Conservation (phyloP, 148 eudicot species). For the Rhododendron simsii region DNA sequence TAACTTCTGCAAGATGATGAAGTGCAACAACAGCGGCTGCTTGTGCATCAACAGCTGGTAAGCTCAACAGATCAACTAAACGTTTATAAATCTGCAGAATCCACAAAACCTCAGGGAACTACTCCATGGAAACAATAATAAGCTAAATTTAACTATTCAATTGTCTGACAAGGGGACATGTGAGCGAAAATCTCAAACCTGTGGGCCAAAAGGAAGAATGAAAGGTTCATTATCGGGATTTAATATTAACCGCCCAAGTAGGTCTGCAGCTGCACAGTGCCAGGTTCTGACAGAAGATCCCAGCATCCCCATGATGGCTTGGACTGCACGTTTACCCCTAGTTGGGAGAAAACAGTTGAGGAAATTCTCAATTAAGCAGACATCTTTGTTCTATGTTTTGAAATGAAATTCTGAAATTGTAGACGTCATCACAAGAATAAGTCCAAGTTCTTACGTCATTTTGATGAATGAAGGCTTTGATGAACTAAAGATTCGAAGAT, state of each 20-base stretch:
- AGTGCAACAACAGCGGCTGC: constrained; percentile 94
- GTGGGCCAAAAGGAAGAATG: constrained; percentile 75
- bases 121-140: neutral
- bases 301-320: constrained; percentile 79
- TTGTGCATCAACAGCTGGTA: constrained; percentile 77
- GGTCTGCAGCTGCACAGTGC: constrained; percentile 96
- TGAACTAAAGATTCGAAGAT: constrained; percentile 89
- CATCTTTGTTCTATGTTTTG: neutral
- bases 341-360: neutral
- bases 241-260: constrained; percentile 79
- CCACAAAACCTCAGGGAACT: neutral
- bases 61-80: constrained; percentile 80
- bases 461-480: constrained; percentile 85
- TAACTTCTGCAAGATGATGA: constrained; percentile 86
- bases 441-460: constrained; percentile 59
- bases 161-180: neutral
- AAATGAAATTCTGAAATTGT: neutral
- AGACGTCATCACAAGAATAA: neutral
- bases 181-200: constrained; percentile 39
- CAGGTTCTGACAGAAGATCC: constrained; percentile 76
- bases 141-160: neutral
- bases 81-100: constrained; percentile 73
- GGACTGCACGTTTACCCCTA: constrained; percentile 86
- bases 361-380: neutral
- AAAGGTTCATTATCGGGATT: constrained; percentile 95